A percentile compares a stretch with the other conserved stretches of the same genome.
Conservation (phyloP, 2,329 filamentous ascomycete genomes). For the Madurella mycetomatis region DNA sequence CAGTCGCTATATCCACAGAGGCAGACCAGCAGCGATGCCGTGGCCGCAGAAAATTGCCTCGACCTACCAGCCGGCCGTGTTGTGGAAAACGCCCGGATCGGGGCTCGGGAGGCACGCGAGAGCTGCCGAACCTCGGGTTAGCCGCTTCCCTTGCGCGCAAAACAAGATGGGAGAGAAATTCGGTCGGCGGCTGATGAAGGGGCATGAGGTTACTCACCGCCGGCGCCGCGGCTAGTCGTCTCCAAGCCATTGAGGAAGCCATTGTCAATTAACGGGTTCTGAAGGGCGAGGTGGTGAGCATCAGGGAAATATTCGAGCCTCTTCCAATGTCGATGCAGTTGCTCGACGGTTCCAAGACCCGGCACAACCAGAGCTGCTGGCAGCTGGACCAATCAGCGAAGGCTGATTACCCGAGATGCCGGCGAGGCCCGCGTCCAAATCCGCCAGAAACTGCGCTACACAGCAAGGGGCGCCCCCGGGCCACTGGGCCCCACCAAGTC, state of each 20-base stretch:
- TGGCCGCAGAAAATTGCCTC: neutral
- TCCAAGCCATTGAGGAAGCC: constrained; percentile 62
- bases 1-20: neutral
- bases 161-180: neutral
- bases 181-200: neutral
- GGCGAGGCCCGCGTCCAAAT: constrained; percentile 21
- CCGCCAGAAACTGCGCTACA: constrained; percentile 1
- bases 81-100: constrained; percentile 78
- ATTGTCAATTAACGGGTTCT: constrained; percentile 36
- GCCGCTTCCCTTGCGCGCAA: constrained; percentile 14
- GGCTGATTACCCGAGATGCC: constrained; percentile 32
- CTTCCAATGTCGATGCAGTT: constrained; percentile 13
- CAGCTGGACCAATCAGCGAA: constrained; percentile 25
- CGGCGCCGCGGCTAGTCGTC: constrained; percentile 54
- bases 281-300: constrained; percentile 27
- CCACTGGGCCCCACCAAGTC: neutral
- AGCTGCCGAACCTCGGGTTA: constrained; percentile 45
- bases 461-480: neutral
- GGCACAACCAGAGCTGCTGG: constrained; percentile 14
- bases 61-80: constrained; percentile 71
- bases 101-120: constrained; percentile 54
- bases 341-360: constrained; percentile 17
- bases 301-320: constrained; percentile 24
- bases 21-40: too few species aligned
- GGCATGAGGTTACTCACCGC: constrained; percentile 43